Evolutionary conservation across 805 yeast genomes (phyloP), one percentile per base, ranked within the genome.

Genomic region (Candida succiphila): DNA sequence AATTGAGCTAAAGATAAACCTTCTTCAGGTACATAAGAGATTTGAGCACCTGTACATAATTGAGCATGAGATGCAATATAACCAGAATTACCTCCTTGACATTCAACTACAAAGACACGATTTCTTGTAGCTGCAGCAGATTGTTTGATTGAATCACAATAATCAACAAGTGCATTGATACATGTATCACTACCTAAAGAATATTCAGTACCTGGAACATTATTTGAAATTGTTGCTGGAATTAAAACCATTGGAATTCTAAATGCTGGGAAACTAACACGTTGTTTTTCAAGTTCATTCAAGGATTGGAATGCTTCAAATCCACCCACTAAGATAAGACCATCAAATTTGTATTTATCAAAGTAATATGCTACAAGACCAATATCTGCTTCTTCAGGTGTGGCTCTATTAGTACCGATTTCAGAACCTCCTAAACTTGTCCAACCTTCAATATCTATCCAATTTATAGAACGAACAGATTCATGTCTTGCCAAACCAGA

Each of bases 181-280:
- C 98, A 94, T 9, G 99, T 92, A 56, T 92, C 98, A 10, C 87
- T 70, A 37, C 99, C 99, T 37, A 92, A 62, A 0, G 96, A 87
- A 59, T 87, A 87, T 60, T 92, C 96, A 2, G 97, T 81, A 39
- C 98, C 99, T n/a, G 99, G 98, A 32, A 92, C 97, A 48, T 92
- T 92, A 63, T 92, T 92, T 14, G 96, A 87, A 43, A 92, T 85
- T 2, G 98, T 92, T 3, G 97, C 89, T 9, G 98, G 98, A 44
- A 92, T 69, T 46, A 85, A 75, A 27, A 84, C 82, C 84, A 89
- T 79, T 41, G 98, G 98, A 44, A 92, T 87, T 58, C 89, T 76
- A 64, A 92, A 84, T 20, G 89, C 77, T 29, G 98, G 97, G 61
- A 86, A 92, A 38, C 74, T 63, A 13, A 54, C 44, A 57, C 96